Evolutionary conservation across 2,329 filamentous ascomycete genomes (phyloP).

Genomic region (Fusarium veterinarium): DNA sequence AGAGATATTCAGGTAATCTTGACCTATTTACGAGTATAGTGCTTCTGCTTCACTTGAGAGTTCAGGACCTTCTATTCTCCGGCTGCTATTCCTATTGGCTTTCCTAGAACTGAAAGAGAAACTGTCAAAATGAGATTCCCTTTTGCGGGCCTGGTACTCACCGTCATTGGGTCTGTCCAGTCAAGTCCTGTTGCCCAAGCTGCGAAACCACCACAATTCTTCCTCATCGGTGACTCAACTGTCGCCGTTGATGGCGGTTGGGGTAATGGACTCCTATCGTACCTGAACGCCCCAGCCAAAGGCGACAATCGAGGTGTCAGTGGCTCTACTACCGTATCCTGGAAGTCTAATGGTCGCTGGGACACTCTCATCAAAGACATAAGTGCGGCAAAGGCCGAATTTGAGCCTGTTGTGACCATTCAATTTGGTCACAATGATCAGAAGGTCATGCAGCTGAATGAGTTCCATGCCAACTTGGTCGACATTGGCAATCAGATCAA

Average conservation of each 20-base stretch:
- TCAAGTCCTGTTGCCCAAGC: not conserved
- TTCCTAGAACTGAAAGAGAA: not conserved
- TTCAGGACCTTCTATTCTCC: accelerated
- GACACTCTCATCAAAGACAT: not conserved
- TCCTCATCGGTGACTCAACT: slow-evolving; percentile 6
- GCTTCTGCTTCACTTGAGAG: not conserved
- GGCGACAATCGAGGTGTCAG: slow-evolving; percentile 2
- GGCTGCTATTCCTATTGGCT: not conserved
- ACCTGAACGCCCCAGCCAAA: not conserved
- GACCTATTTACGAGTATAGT: accelerated
- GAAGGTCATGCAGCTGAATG: not conserved
- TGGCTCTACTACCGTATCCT: slow-evolving; percentile 3
- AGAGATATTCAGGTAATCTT: not conserved
- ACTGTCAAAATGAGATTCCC: not conserved
- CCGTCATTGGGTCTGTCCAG: not conserved
- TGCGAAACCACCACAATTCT: not conserved
- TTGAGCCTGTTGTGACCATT: slow-evolving; percentile 1
- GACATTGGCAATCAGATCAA: slow-evolving; percentile 7
- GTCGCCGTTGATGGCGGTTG: not conserved
- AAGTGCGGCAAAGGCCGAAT: not conserved
- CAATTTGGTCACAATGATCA: slow-evolving; percentile 18
- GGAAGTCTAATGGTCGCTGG: slow-evolving; percentile 16
- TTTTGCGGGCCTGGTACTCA: accelerated
- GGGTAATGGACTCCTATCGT: not conserved
- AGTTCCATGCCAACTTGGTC: not conserved